Percentiles rank a stretch among this genome's conserved stretches.
phyloP scores from a whole-genome alignment of 768 basidiomycete genomes.

The Kwoniella shandongensis region DNA sequence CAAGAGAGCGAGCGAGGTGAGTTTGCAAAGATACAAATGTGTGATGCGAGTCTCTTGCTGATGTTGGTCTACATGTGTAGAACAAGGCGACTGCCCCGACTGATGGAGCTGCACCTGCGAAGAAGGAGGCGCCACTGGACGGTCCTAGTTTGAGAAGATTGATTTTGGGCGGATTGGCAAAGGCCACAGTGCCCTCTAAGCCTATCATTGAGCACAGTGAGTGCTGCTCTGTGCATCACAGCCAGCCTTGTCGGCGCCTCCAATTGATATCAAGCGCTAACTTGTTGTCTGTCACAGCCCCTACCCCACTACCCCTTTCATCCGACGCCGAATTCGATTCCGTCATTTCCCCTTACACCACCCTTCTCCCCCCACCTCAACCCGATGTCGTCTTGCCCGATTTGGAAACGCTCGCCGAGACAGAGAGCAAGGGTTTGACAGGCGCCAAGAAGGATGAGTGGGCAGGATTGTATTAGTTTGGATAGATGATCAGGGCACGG shows the following conservation, averaged over 20 bases:
- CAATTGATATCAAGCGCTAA: neutral
- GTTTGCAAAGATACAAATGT: slow-evolving; percentile 4
- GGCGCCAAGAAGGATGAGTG: slow-evolving; percentile 43
- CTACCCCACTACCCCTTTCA: slow-evolving; percentile 37
- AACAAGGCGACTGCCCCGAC: slow-evolving; percentile 26
- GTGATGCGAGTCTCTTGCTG: slow-evolving; percentile 3
- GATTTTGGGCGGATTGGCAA: slow-evolving; percentile 45
- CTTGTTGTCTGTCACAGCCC: slow-evolving; percentile 4
- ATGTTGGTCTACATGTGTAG: neutral
- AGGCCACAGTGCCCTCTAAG: slow-evolving; percentile 39
- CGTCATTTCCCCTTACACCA: slow-evolving; percentile 46
- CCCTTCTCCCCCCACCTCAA: slow-evolving; percentile 43
- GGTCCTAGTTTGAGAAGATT: slow-evolving; percentile 41
- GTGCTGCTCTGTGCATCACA: slow-evolving; percentile 7
- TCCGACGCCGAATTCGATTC: slow-evolving; percentile 46
- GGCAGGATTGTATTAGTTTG: slow-evolving; percentile 43
- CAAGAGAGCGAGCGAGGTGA: slow-evolving; percentile 38
- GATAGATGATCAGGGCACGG: neutral
- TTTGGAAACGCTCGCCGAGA: slow-evolving; percentile 23
- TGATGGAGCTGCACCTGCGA: slow-evolving; percentile 18
- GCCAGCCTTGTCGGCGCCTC: neutral
- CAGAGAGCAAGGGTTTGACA: slow-evolving; percentile 23
- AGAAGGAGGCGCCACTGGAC: slow-evolving; percentile 42
- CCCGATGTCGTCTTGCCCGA: slow-evolving; percentile 33
- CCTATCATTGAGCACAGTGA: slow-evolving; percentile 34